Evolutionary conservation across 257 asterid genomes (phyloP).

Genomic region (Euphrasia confusa): DNA sequence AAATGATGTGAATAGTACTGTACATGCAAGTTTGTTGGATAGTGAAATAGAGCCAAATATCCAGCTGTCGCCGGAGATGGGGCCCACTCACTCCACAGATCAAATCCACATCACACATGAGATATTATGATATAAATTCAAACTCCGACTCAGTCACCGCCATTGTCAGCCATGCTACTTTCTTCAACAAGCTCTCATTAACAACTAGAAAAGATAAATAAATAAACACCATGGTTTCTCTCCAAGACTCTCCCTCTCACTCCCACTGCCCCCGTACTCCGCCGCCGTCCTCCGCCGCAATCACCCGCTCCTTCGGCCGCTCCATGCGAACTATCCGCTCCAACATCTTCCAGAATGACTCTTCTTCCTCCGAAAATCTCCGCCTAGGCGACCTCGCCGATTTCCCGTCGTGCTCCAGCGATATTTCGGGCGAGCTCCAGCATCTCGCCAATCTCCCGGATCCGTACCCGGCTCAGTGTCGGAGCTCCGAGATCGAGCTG

Average conservation of each 20-base stretch:
- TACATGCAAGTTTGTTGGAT: too few relatives aligned
- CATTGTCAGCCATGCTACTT: too few relatives aligned
- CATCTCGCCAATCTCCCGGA: neutral
- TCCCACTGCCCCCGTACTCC: neutral
- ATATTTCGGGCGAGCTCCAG: constrained; percentile 1
- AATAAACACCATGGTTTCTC: neutral
- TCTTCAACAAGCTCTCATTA: neutral
- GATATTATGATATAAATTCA: too few relatives aligned
- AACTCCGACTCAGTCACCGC: too few relatives aligned
- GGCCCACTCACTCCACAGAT: too few relatives aligned
- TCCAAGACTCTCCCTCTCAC: neutral
- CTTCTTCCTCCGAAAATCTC: neutral
- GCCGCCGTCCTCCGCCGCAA: neutral
- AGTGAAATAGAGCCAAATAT: too few relatives aligned
- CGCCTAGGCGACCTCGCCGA: neutral
- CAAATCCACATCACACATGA: too few relatives aligned
- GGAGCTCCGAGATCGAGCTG: neutral
- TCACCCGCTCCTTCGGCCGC: neutral
- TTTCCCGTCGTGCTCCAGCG: neutral
- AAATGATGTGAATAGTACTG: too few relatives aligned
- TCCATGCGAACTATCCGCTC: constrained; percentile 1
- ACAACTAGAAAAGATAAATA: neutral
- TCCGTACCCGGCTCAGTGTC: neutral
- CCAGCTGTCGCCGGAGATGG: too few relatives aligned
- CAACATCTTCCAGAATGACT: neutral